These are phyloP conservation scores for Penicillium sp. DNA, from an alignment of 2,329 filamentous ascomycete genomes.

Conservation along the genomic window DNA sequence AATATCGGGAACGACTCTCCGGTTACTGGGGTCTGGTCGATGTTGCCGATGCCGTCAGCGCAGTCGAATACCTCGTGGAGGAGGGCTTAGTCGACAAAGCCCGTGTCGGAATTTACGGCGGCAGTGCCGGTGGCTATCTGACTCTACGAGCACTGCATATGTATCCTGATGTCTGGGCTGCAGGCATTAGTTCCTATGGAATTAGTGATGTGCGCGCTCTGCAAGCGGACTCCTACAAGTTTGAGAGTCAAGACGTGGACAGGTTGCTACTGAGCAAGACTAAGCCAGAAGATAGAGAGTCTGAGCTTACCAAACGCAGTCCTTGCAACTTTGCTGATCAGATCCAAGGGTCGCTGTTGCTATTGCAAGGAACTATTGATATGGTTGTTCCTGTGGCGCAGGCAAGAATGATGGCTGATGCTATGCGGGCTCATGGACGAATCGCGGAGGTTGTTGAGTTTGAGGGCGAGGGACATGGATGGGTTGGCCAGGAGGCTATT, in stretches of 20 bases:
- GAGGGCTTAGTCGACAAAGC: slow-evolving; percentile 38
- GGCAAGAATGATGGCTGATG: slow-evolving; percentile 52
- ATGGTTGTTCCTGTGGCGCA: slow-evolving; percentile 61
- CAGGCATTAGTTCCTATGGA: slow-evolving; percentile 52
- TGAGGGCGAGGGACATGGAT: slow-evolving; percentile 54
- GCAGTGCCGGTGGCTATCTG: slow-evolving; percentile 56
- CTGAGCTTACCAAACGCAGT: slow-evolving; percentile 49
- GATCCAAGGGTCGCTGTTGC: slow-evolving; percentile 52
- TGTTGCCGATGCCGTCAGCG: slow-evolving; percentile 51
- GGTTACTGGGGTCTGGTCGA: slow-evolving; percentile 55
- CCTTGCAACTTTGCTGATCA: slow-evolving; percentile 51
- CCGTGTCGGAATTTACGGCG: slow-evolving; percentile 52
- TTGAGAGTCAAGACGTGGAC: slow-evolving; percentile 56
- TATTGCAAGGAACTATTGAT: slow-evolving; percentile 59
- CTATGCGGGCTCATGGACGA: slow-evolving; percentile 43
- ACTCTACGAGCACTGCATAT: slow-evolving; percentile 52
- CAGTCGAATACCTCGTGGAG: slow-evolving; percentile 44
- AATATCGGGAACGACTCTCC: slow-evolving; percentile 52
- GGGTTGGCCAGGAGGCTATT: slow-evolving; percentile 21
- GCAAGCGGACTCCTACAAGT: slow-evolving; percentile 54
- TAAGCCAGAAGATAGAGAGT: slow-evolving; percentile 40
- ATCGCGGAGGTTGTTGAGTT: slow-evolving; percentile 52
- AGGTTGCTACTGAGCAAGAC: slow-evolving; percentile 44
- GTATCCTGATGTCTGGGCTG: slow-evolving; percentile 50
- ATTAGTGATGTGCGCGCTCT: slow-evolving; percentile 53